Evolutionary conservation across 768 basidiomycete genomes (phyloP), one percentile per base, ranked within the genome.

Genomic region (Mycena leptocephala): DNA sequence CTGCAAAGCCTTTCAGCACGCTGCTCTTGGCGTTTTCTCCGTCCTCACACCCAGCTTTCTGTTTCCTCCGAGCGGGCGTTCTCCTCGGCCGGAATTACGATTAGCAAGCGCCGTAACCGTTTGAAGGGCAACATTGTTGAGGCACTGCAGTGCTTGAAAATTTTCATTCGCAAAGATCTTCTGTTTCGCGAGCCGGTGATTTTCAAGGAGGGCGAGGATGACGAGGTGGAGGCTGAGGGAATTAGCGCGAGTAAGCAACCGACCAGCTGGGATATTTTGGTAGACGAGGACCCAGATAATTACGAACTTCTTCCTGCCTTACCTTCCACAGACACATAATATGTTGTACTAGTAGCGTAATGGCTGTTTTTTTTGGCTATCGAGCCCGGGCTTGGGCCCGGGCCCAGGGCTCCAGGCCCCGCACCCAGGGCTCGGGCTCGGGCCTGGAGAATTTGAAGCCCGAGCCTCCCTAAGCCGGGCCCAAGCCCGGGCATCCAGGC

Each of bases 41-140:
- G 48, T 53, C 66, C 35, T 53, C 66, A 68, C 66, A 39, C 66
- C 66, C 35, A 39, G 26, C 62, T 64, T 64, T 46, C 62, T 64
- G 85, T 85, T 5, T 84, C 83, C 2, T 82, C 80, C 71, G 85
- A 88, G 75, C 80, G 80, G 11, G 86, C 86, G 8, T 88, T 89
- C 74, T 88, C 84, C 1, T 78, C 81, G 5, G 86, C 82, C 18
- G 86, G 86, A 8, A 86, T 88, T 30, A 88, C 87, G 0, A 82
- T 87, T 53, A 82, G 75, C 16, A 86, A 86, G 72, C 82, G 78
- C 28, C 79, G 81, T 6, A 87, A 84, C 68, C 76, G 80, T 10
- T 81, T 87, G 46, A 83, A 85, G 62, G 83, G 75, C 18, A 83
- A 87, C 76, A 81, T 86, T 71, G 81, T 86, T 8, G 82, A 86